Conservation (phyloP, 495 filamentous ascomycete species). For the Lindgomyces ingoldianus region DNA sequence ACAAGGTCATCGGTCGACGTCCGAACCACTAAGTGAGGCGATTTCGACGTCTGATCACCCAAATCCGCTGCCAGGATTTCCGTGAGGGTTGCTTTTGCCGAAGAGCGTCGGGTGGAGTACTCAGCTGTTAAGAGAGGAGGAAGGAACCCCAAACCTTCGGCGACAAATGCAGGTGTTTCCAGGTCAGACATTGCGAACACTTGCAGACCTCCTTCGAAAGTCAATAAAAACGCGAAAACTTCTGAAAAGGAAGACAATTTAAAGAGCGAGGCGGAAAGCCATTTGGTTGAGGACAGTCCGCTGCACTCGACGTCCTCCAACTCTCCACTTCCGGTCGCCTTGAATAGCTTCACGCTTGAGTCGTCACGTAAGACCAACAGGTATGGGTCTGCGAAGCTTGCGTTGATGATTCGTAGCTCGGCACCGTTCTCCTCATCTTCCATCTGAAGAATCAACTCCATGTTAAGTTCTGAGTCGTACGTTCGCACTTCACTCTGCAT, state of each 20-base stretch:
- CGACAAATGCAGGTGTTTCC: constrained; percentile 59
- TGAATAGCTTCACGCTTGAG: constrained; percentile 69
- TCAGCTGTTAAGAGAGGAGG: constrained; percentile 74
- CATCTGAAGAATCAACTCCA: constrained; percentile 87
- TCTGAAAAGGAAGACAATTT: constrained; percentile 51
- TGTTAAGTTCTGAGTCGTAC: constrained; percentile 82
- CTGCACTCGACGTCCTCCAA: constrained; percentile 77
- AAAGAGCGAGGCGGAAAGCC: constrained; percentile 81
- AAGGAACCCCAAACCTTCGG: constrained; percentile 74
- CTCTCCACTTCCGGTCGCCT: constrained; percentile 76
- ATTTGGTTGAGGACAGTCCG: constrained; percentile 59
- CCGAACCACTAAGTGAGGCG: constrained; percentile 82
- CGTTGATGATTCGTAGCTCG: constrained; percentile 69
- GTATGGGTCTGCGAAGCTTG: constrained; percentile 87
- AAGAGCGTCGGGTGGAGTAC: constrained; percentile 65
- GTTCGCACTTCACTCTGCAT: constrained; percentile 78
- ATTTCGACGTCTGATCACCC: constrained; percentile 67
- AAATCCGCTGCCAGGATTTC: constrained; percentile 83
- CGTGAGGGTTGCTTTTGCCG: constrained; percentile 66
- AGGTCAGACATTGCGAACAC: constrained; percentile 67
- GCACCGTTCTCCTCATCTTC: constrained; percentile 80
- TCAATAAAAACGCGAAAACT: constrained; percentile 73
- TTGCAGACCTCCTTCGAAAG: constrained; percentile 66
- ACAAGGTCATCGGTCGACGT: constrained; percentile 76
- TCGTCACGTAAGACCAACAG: constrained; percentile 84